Percentiles rank a stretch among this genome's conserved stretches.
These are phyloP conservation scores for Uromyces viciae-fabae DNA, from an alignment of 1,284 basidiomycete genomes.

Conservation along the genomic window DNA sequence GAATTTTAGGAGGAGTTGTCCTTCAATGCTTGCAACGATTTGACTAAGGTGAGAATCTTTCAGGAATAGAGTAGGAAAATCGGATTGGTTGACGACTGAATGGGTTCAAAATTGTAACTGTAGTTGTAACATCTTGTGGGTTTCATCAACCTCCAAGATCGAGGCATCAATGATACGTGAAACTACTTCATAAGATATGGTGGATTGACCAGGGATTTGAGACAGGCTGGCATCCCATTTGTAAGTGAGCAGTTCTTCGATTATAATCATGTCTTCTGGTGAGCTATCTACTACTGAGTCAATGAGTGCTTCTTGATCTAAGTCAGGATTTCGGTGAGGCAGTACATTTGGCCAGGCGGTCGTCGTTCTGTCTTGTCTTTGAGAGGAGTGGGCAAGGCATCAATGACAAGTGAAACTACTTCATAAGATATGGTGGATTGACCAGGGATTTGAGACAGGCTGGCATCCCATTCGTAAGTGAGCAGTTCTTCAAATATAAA, in stretches of 20 bases:
- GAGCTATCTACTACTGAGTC: conserved; percentile 1
- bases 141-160: conserved; percentile 39
- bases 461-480: conserved; percentile 28
- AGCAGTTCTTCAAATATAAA: conserved; percentile 35
- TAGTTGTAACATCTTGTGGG: not conserved
- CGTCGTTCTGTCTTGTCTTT: no score
- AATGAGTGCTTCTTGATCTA: not conserved
- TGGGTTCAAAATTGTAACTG: not conserved
- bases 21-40: conserved; percentile 19
- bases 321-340: not conserved
- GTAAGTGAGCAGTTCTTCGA: conserved; percentile 37
- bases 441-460: not conserved
- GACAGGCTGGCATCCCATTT: conserved; percentile 25
- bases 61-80: conserved; percentile 1
- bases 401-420: conserved; percentile 18
- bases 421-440: conserved; percentile 12
- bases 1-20: conserved; percentile 18
- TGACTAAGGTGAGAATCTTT: conserved; percentile 14
- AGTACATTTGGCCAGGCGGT: no score
- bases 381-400: conserved; percentile 31
- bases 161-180: conserved; percentile 34
- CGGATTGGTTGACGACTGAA: not conserved
- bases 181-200: conserved; percentile 27
- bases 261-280: conserved; percentile 24
- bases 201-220: not conserved